phyloP scores from a whole-genome alignment of 2,329 filamentous ascomycete genomes.

The Purpureocillium takamizusanense region DNA sequence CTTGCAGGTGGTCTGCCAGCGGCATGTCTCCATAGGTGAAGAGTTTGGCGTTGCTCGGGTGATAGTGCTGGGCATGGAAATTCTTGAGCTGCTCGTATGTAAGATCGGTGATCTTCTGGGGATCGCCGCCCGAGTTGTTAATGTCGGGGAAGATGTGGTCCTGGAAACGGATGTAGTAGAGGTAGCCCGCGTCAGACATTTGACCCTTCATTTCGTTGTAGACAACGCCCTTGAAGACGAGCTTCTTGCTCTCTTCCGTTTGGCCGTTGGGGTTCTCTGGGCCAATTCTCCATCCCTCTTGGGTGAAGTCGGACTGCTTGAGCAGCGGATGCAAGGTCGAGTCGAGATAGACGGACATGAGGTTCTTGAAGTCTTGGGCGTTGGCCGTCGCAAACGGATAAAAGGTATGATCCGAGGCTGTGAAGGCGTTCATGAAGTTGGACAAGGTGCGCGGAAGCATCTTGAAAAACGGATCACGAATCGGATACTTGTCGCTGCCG shows the following conservation, averaged over 20 bases:
- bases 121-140: conserved; percentile 95
- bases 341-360: conserved; percentile 94
- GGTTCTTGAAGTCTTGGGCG: conserved; percentile 85
- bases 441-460: conserved; percentile 97
- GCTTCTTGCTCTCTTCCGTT: conserved; percentile 49
- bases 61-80: conserved; percentile 90
- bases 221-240: conserved; percentile 95
- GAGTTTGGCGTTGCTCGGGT: conserved; percentile 93
- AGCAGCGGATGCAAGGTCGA: conserved; percentile 84
- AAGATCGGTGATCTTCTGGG: conserved; percentile 89
- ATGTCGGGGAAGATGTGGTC: conserved; percentile 90
- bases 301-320: conserved; percentile 84
- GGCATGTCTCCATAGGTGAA: conserved; percentile 95
- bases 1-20: conserved; percentile 67
- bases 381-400: conserved; percentile 99
- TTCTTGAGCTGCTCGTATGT: conserved; percentile 82
- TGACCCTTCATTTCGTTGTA: conserved; percentile 99
- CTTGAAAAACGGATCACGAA: conserved; percentile 98
- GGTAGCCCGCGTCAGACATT: conserved; percentile 93
- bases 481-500: conserved; percentile 91
- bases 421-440: conserved; percentile 99
- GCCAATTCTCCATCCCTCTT: conserved; percentile 94
- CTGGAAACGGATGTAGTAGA: conserved; percentile 93
- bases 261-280: conserved; percentile 72
- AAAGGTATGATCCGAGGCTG: conserved; percentile 89